Conservation (phyloP, 208 protist genomes). For the Acanthamoeba sp. region DNA sequence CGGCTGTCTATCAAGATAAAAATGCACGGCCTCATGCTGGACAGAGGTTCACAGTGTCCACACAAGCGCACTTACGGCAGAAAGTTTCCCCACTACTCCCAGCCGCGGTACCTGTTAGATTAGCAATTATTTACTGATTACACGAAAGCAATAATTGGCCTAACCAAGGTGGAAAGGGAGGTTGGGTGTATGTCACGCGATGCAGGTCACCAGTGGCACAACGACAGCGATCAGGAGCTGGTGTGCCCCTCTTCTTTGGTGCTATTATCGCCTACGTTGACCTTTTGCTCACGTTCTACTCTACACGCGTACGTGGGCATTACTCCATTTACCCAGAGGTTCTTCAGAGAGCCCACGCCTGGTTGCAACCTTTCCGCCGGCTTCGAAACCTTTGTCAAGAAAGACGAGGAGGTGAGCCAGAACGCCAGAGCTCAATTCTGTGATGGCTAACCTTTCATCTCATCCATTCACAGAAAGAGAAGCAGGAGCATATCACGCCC, state of each 20-base stretch:
- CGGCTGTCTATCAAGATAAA: background rate
- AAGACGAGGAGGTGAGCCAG: constrained; percentile 59
- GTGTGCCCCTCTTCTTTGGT: too few relatives aligned
- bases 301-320: background rate
- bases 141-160: background rate
- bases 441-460: too few relatives aligned
- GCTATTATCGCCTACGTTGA: too few relatives aligned
- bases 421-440: too few relatives aligned
- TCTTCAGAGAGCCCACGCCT: background rate
- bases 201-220: background rate
- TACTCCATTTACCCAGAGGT: background rate
- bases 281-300: too few relatives aligned
- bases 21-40: too few relatives aligned
- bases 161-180: background rate
- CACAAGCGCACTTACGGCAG: background rate
- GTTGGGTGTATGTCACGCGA: constrained; percentile 51
- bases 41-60: background rate
- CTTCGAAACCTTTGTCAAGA: constrained; percentile 39
- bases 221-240: constrained; percentile 25
- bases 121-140: background rate
- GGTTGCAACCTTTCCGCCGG: background rate
- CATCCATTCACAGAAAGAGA: too few relatives aligned
- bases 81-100: constrained; percentile 32
- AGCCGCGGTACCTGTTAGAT: background rate
- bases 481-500: constrained; percentile 52